Base-by-base conservation (phyloP, 2,329 filamentous ascomycete species). In the Phialemoniopsis sp. region DNA sequence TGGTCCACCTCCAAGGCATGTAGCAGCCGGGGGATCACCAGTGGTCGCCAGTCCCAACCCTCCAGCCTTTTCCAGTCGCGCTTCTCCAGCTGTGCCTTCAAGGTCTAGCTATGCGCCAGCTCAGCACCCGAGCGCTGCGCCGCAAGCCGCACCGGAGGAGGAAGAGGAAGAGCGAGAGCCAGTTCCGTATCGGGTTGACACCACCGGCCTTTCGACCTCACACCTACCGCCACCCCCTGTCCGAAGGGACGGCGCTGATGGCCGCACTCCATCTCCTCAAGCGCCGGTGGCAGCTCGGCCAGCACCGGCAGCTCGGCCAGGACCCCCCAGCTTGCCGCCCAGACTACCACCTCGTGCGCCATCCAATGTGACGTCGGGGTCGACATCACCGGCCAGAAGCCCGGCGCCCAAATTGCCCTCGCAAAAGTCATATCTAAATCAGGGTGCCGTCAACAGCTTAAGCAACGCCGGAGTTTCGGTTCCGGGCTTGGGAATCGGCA, bases 381-480 rank as follows among this genome's bases (percentile, higher is more conserved):
- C 43, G 43, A 16, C 46, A 44, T 37, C 46, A 36, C 54, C 46
- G 38, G 46, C 43, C 45, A 47, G 47, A 42, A 47, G 48, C 33
- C 51, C 37, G 31, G 48, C 33, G 26, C 49, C 6, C n/a, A 41
- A 37, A 21, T 41, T 46, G 31, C 38, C 41, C 13, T 13, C n/a
- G 12, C 28, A 32, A 13, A 4, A 32, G 32, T 26, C 32, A 16
- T 54, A 62, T 26, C 47, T 76, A 28, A 77, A 78, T 50, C 66
- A 72, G 51, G 76, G 71, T 5, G 82, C 88, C 5, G 58, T 84
- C 40, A 72, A 66, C 42, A 75, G 87, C 32, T 70, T 96, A 8
- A 78, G 82, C 10, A 75, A 80, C 29, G 82, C 87, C 1, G 89
- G 89, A 1, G 72, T 95, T 6, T 86, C 82, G 0, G 87, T 95